Conservation (phyloP, 306 rosid genomes). For the Acmispon strigosus region DNA sequence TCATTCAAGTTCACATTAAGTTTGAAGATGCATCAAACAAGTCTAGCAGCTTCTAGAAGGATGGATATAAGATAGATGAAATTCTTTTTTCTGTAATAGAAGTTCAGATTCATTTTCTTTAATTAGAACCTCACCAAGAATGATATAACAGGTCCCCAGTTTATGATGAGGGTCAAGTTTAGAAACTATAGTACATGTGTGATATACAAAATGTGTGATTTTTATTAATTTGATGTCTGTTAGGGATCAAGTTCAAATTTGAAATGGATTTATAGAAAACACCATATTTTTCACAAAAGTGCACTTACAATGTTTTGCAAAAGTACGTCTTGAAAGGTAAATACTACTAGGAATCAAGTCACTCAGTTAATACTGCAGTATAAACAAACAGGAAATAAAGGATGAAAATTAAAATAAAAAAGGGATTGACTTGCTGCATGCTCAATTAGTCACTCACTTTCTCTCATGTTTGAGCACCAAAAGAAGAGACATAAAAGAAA, state of each 20-base stretch:
- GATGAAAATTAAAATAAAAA: not conserved
- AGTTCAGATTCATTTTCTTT: not conserved
- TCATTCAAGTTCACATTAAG: not conserved
- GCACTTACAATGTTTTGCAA: not conserved
- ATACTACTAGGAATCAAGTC: not conserved
- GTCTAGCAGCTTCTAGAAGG: not conserved
- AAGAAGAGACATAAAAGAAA: not conserved
- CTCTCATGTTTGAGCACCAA: not conserved
- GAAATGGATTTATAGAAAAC: not conserved
- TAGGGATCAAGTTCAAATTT: not conserved
- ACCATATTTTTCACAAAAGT: not conserved
- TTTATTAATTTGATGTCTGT: not conserved
- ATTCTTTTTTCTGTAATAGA: not conserved
- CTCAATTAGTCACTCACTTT: not conserved
- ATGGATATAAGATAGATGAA: not conserved
- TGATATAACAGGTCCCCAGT: not conserved
- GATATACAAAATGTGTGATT: not conserved
- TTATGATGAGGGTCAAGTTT: not conserved
- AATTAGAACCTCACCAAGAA: slow-evolving; percentile 1
- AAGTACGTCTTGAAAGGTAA: not conserved
- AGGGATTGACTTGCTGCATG: not conserved
- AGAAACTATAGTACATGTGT: not conserved
- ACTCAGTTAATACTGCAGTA: not conserved
- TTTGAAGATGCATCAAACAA: slow-evolving; percentile 9
- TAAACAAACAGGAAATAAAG: not conserved